Percentiles rank a stretch among this genome's conserved stretches.
These are phyloP conservation scores for Suhomyces maxii DNA, from an alignment of 1,139 yeast genomes.

Conservation along the genomic window DNA sequence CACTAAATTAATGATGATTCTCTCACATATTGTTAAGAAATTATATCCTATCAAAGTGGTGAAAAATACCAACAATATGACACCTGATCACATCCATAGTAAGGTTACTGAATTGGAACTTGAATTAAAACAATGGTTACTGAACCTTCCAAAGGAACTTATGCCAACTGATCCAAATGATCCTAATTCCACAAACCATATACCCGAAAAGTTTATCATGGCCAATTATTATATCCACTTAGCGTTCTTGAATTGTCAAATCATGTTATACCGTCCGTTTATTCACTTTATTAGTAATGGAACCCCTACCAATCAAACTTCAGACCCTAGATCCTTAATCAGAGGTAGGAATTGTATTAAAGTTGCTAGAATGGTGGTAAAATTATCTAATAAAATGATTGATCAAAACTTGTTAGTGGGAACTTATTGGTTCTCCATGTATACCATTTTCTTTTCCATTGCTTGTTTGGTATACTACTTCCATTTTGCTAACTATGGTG, in stretches of 20 bases:
- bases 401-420: conserved; percentile 74
- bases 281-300: conserved; percentile 72
- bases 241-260: conserved; percentile 79
- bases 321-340: conserved; percentile 52
- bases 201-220: conserved; percentile 63
- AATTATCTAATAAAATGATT: conserved; percentile 80
- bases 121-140: conserved; percentile 75
- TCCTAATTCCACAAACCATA: conserved; percentile 27
- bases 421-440: conserved; percentile 90
- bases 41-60: conserved; percentile 44
- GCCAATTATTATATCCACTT: conserved; percentile 78
- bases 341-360: conserved; percentile 84
- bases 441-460: conserved; percentile 88
- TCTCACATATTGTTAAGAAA: conserved; percentile 44
- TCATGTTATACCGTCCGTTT: conserved; percentile 85
- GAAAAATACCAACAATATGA: conserved; percentile 18
- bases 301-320: conserved; percentile 38
- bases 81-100: conserved; percentile 50
- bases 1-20: conserved; percentile 60
- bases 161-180: conserved; percentile 66
- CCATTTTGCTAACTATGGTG: conserved; percentile 59
- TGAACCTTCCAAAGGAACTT: conserved; percentile 68
- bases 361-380: conserved; percentile 82
- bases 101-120: conserved; percentile 73
- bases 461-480: conserved; percentile 85